Evolutionary conservation across 306 rosid genomes (phyloP).

Genomic region (Lathyrus oleraceus): DNA sequence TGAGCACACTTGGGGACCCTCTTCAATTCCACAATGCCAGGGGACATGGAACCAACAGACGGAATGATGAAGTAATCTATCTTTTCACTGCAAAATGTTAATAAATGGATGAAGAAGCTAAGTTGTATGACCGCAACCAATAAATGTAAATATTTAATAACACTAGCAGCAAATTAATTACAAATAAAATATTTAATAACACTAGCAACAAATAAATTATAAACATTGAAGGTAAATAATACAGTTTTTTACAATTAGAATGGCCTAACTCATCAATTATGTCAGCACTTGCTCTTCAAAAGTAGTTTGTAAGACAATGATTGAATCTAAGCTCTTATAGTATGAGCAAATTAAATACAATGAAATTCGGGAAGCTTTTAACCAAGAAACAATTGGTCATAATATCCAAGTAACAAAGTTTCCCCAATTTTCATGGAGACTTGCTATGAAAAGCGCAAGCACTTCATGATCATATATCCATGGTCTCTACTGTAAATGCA

Average conservation of each 20-base stretch:
- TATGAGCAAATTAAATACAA: slow-evolving; percentile 24
- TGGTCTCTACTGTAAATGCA: slow-evolving; percentile 7
- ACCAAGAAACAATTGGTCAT: slow-evolving; percentile 6
- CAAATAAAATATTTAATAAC: slow-evolving; percentile 12
- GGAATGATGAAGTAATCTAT: slow-evolving; percentile 53
- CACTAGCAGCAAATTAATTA: slow-evolving; percentile 14
- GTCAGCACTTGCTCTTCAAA: slow-evolving; percentile 11
- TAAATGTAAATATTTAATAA: slow-evolving; percentile 18
- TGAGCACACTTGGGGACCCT: slow-evolving; percentile 62
- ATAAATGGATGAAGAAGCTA: slow-evolving; percentile 30
- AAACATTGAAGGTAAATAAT: slow-evolving; percentile 14
- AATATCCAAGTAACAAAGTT: slow-evolving; percentile 10
- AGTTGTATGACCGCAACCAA: slow-evolving; percentile 17
- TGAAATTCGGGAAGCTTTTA: slow-evolving; percentile 15
- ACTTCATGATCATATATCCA: neutral
- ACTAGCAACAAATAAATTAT: slow-evolving; percentile 15
- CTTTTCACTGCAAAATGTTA: slow-evolving; percentile 61
- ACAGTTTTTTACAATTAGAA: slow-evolving; percentile 3
- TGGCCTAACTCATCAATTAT: slow-evolving; percentile 9
- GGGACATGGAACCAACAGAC: slow-evolving; percentile 51
- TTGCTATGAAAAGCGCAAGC: slow-evolving; percentile 17
- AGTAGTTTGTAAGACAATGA: neutral
- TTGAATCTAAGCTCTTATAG: neutral
- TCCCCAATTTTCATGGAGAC: slow-evolving; percentile 19
- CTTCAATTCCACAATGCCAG: slow-evolving; percentile 80